Conservation (phyloP, 306 rosid genomes). For the Ziziphus jujuba region DNA sequence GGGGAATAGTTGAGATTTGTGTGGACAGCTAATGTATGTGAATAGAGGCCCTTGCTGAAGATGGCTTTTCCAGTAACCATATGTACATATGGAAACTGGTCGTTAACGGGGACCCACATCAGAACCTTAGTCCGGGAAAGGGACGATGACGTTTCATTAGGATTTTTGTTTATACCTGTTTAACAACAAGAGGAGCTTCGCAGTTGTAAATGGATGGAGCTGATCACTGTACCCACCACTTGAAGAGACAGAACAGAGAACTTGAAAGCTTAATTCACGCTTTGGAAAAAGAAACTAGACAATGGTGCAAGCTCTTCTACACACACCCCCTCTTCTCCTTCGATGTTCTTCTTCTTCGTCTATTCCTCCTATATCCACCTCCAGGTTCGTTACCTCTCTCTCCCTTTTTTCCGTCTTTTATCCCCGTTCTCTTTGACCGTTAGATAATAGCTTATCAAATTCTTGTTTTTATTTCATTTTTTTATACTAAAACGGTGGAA, state of each 20-base stretch:
- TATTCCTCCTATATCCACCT: slow-evolving; percentile 11
- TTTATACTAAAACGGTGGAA: not conserved
- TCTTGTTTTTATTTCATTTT: not conserved
- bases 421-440: not conserved
- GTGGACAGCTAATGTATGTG: too few species aligned
- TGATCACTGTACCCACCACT: slow-evolving; percentile 1
- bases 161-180: slow-evolving; percentile 1
- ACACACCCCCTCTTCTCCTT: slow-evolving; percentile 48
- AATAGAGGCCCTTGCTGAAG: too few species aligned
- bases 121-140: not conserved
- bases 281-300: slow-evolving; percentile 17
- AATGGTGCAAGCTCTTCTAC: slow-evolving; percentile 62
- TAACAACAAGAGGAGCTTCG: not conserved
- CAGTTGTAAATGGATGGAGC: not conserved
- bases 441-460: not conserved
- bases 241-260: not conserved
- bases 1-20: too few species aligned
- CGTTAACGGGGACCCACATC: not conserved
- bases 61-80: too few species aligned
- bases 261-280: slow-evolving; percentile 10
- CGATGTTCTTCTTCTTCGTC: slow-evolving; percentile 39
- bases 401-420: not conserved
- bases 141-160: slow-evolving; percentile 5
- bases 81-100: not conserved
- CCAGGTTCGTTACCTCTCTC: slow-evolving; percentile 36